Evolutionary conservation across 768 basidiomycete genomes (phyloP).

Genomic region (Leccinellum albellum): DNA sequence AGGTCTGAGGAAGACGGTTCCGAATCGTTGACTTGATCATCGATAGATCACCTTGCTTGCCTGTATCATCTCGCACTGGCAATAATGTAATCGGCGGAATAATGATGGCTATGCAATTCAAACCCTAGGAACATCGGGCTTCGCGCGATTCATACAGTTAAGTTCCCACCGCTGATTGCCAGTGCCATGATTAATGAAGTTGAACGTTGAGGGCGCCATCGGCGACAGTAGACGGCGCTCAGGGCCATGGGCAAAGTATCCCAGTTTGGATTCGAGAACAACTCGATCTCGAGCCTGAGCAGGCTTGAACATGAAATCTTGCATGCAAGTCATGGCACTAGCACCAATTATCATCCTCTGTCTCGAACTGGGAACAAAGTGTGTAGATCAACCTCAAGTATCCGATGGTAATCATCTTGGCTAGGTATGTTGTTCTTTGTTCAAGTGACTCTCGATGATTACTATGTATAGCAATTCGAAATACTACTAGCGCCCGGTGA

Average conservation of each 20-base stretch:
- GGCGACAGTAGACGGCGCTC: no score
- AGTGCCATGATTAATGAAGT: background rate
- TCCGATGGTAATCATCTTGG: background rate
- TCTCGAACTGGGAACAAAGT: background rate
- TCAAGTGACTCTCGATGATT: background rate
- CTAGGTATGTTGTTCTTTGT: background rate
- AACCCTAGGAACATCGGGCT: background rate
- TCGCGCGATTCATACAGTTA: background rate
- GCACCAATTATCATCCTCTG: background rate
- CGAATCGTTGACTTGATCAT: background rate
- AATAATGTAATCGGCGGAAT: no score
- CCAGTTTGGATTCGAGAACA: no score
- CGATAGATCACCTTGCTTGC: no score
- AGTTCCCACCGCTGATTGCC: background rate
- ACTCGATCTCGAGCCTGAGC: background rate
- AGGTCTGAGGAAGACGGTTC: background rate
- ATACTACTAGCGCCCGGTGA: no score
- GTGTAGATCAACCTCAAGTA: background rate
- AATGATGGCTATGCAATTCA: background rate
- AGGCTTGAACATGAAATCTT: no score
- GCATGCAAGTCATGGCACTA: background rate
- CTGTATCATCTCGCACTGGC: no score
- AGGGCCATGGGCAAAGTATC: no score
- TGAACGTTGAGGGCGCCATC: background rate
- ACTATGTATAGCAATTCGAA: no score